Evolutionary conservation across 2,329 filamentous ascomycete species (phyloP), one percentile per base, ranked within the genome.

Genomic region (Trichoderma sp.): DNA sequence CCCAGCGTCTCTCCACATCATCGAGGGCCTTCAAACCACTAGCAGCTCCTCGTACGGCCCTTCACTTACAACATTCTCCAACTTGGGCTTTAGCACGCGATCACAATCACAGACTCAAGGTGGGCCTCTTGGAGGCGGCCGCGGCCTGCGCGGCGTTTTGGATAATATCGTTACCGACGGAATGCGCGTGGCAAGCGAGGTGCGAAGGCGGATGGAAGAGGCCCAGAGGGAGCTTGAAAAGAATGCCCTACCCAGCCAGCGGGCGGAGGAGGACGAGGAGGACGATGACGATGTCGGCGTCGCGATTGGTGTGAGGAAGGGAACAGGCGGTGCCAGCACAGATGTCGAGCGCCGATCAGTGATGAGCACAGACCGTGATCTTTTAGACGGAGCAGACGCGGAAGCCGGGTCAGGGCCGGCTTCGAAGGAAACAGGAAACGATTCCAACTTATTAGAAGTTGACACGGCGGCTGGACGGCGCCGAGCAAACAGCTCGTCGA

Each of bases 81-180:
- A 89, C 73, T 82, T 93, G 9, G 87, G 88, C 67, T 85, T 89
- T 64, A 83, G 82, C 71, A 76, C 80, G 35, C 78, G 84, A 22
- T 70, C 74, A 32, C 73, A 76, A 7, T 39, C 71, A 67, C 80
- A 83, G 66, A 76, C 82, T 57, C 77, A 80, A 54, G 76, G 79
- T 3, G 76, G 80, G 58, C 74, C 81, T 71, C 72, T 78, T 48
- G 74, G 78, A 70, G 90, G 70, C 84, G 89, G 74, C 84, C 87
- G 94, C 71, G 93, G 95, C 25, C 85, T 99, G 1, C 87, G 95
- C 50, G 95, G 95, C 22, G 95, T 99, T 68, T 83, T 99, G 45
- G 95, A 99, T 81, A 97, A 97, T 74, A 98, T 99, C 74, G 95
- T 98, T 71, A 97, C 92, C 2, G 95, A 99, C 76, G 95, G 95